A percentile compares a stretch with the other conserved stretches of the same genome.
Evolutionary conservation across 352 stramenopile species (phyloP).

Genomic region (Phytopythium aichiense): DNA sequence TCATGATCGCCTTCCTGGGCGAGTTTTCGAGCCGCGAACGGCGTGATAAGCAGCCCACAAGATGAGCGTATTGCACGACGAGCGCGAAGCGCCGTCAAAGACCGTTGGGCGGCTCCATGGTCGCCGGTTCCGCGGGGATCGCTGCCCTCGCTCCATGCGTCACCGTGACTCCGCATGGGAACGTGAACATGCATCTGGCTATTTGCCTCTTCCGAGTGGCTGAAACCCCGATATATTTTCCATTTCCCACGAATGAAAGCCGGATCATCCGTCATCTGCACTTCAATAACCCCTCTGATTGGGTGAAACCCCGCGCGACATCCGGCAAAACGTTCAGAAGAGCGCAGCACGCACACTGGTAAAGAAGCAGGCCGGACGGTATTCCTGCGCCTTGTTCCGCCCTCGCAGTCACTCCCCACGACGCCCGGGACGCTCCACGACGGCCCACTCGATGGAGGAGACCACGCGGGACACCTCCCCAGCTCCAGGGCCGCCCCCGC

Average conservation of each 20-base stretch:
- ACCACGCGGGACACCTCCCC: background rate
- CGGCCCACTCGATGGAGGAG: background rate
- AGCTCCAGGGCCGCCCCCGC: background rate
- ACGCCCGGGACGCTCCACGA: background rate
- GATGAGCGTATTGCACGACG: too few species aligned
- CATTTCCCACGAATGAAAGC: background rate
- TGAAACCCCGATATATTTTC: background rate
- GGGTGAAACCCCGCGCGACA: background rate
- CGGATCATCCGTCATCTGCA: background rate
- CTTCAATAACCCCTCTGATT: conserved; percentile 1
- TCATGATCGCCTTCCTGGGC: background rate
- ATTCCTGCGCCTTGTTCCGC: background rate
- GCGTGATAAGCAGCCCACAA: background rate
- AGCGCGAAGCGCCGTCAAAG: background rate
- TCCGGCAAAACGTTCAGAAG: background rate
- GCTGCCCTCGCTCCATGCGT: background rate
- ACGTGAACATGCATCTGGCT: background rate
- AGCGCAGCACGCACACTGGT: background rate
- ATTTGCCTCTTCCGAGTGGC: background rate
- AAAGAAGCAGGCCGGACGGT: background rate
- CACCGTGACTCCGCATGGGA: background rate
- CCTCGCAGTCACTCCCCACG: background rate
- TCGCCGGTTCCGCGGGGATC: background rate
- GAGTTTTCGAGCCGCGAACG: background rate
- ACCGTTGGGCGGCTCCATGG: background rate